Conservation (phyloP, 2,329 filamentous ascomycete species). For the Dendrostoma leiphaemia region DNA sequence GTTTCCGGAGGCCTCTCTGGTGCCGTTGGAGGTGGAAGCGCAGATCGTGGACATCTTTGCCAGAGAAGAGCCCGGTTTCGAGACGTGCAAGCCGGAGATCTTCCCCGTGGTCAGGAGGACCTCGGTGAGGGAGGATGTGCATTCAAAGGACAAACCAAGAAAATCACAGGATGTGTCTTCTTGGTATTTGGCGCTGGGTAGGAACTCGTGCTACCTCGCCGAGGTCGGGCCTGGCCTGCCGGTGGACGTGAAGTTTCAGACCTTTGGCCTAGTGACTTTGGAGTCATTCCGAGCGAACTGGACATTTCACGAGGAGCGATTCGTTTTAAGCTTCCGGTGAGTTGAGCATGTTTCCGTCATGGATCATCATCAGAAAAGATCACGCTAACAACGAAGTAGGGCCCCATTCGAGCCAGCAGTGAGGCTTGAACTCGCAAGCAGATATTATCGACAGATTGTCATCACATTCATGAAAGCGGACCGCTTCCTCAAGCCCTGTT, state of each 20-base stretch:
- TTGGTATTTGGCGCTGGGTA: slow-evolving; percentile 53
- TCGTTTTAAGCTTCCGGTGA: slow-evolving; percentile 53
- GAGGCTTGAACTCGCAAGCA: slow-evolving; percentile 48
- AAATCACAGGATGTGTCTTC: slow-evolving; percentile 49
- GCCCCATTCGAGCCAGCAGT: slow-evolving; percentile 30
- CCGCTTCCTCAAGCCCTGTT: slow-evolving; percentile 55
- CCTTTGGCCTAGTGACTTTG: slow-evolving; percentile 52
- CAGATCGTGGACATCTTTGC: slow-evolving; percentile 47
- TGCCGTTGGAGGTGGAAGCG: slow-evolving; percentile 45
- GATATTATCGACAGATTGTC: slow-evolving; percentile 53
- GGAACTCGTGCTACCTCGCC: slow-evolving; percentile 51
- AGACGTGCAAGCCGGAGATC: slow-evolving; percentile 38
- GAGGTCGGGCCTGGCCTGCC: slow-evolving; percentile 48
- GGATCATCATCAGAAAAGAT: background rate
- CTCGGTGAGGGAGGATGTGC: slow-evolving; percentile 32
- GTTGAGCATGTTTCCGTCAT: no score
- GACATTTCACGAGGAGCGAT: slow-evolving; percentile 52
- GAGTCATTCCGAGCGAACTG: slow-evolving; percentile 51
- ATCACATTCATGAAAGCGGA: slow-evolving; percentile 53
- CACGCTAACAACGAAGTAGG: slow-evolving; percentile 17
- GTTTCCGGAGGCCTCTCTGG: slow-evolving; percentile 33
- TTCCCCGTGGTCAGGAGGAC: slow-evolving; percentile 53
- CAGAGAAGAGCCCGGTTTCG: slow-evolving; percentile 38
- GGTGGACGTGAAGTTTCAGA: slow-evolving; percentile 45
- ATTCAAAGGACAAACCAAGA: slow-evolving; percentile 41